These are phyloP conservation scores for Neurospora sp. DNA, from an alignment of 2,329 filamentous ascomycete genomes.

Conservation along the genomic window DNA sequence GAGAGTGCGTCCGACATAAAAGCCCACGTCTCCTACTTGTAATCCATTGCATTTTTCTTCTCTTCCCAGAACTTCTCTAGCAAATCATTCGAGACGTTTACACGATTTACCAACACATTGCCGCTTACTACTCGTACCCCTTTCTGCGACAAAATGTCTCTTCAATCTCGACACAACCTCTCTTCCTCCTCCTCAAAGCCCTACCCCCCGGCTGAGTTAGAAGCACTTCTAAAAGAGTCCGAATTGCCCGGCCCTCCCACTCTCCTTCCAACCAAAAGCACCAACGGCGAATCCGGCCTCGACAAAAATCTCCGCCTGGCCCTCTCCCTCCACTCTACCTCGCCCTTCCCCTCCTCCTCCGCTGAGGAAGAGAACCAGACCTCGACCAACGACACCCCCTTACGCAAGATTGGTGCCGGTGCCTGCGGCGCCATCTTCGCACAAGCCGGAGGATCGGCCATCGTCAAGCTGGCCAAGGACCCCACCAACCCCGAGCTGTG, in stretches of 20 bases:
- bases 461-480: slow-evolving; percentile 10
- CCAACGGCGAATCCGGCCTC: not conserved
- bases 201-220: not conserved
- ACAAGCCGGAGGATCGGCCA: not conserved
- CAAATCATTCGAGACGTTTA: not conserved
- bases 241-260: not conserved
- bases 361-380: not conserved
- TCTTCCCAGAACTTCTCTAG: not conserved
- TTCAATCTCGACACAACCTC: not conserved
- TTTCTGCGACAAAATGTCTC: not conserved
- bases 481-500: slow-evolving; percentile 3
- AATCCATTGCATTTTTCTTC: rapidly evolving
- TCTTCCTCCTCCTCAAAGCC: not conserved
- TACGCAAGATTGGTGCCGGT: slow-evolving; percentile 8
- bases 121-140: not conserved
- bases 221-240: not conserved
- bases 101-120: not conserved
- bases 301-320: not conserved
- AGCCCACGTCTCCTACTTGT: not conserved
- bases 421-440: slow-evolving; percentile 10
- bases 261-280: not conserved
- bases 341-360: not conserved
- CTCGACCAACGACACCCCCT: not conserved
- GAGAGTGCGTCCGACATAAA: not conserved
- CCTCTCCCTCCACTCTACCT: not conserved